phyloP scores from a whole-genome alignment of 345 rosid species.

The Aethionema arabicum region DNA sequence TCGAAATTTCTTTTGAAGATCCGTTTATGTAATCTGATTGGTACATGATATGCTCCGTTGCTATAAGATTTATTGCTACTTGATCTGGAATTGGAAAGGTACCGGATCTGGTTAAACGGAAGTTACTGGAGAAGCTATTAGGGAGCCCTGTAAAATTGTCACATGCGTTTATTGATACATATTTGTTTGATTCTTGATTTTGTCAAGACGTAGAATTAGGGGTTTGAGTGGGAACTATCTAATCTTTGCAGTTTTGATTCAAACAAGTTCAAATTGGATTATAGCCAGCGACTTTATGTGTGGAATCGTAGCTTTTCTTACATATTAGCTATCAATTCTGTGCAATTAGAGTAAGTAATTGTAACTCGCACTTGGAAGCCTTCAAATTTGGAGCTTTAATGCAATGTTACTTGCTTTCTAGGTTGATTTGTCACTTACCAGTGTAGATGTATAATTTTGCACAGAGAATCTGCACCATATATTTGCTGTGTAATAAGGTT shows the following conservation, averaged over 20 bases:
- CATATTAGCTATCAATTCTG: too few relatives aligned
- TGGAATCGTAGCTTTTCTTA: too few relatives aligned
- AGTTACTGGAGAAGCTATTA: slow-evolving; percentile 19
- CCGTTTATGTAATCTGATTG: slow-evolving; percentile 9
- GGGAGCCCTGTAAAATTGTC: background rate
- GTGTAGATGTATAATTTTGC: slow-evolving; percentile 10
- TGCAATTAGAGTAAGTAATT: background rate
- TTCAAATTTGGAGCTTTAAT: slow-evolving; percentile 1
- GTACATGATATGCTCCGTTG: slow-evolving; percentile 16
- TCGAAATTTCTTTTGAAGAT: background rate
- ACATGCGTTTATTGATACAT: slow-evolving; percentile 12
- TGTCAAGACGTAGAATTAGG: background rate
- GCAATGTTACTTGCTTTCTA: background rate
- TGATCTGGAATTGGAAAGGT: slow-evolving; percentile 4
- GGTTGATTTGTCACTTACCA: slow-evolving; percentile 11
- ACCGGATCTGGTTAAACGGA: slow-evolving; percentile 26
- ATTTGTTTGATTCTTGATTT: slow-evolving; percentile 18
- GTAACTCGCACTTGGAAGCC: background rate
- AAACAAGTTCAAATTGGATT: slow-evolving; percentile 5
- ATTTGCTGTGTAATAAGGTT: background rate
- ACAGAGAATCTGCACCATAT: slow-evolving; percentile 11
- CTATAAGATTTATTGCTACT: background rate
- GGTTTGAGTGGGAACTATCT: slow-evolving; percentile 15
- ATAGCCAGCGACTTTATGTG: background rate
- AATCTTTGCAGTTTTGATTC: slow-evolving; percentile 3